A percentile compares a stretch with the other conserved stretches of the same genome.
Evolutionary conservation across 108 stramenopile species (phyloP).

Genomic region (Aurantiochytrium sp.): DNA sequence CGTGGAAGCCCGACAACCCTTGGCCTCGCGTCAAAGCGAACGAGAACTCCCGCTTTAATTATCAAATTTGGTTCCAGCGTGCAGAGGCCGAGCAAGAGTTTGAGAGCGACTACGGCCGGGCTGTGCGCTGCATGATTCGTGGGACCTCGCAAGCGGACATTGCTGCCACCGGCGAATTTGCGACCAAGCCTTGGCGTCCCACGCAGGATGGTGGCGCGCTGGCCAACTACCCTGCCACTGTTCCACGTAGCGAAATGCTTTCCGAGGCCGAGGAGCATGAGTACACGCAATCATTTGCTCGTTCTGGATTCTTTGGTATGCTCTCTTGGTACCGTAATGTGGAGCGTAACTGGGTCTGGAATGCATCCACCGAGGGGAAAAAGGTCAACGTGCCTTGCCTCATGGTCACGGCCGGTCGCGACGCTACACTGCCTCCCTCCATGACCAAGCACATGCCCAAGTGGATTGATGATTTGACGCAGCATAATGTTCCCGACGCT

Average conservation of each 20-base stretch:
- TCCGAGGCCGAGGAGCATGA: background rate
- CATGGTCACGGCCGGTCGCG: background rate
- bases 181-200: background rate
- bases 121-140: background rate
- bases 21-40: background rate
- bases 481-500: background rate
- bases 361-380: background rate
- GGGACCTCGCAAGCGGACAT: background rate
- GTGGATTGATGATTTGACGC: background rate
- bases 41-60: background rate
- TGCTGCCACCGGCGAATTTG: background rate
- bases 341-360: slow-evolving; percentile 13
- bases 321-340: slow-evolving; percentile 16
- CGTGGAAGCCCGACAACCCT: background rate
- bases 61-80: background rate
- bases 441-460: slow-evolving; percentile 12
- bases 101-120: background rate
- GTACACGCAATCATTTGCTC: background rate
- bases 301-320: background rate
- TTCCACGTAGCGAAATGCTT: background rate
- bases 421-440: background rate
- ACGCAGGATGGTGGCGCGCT: background rate
- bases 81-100: background rate
- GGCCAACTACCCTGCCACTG: background rate
- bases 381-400: background rate